A percentile compares a stretch with the other conserved stretches of the same genome.
Evolutionary conservation across 768 basidiomycete species (phyloP).

Genomic region (Hortiboletus flavorubellus): DNA sequence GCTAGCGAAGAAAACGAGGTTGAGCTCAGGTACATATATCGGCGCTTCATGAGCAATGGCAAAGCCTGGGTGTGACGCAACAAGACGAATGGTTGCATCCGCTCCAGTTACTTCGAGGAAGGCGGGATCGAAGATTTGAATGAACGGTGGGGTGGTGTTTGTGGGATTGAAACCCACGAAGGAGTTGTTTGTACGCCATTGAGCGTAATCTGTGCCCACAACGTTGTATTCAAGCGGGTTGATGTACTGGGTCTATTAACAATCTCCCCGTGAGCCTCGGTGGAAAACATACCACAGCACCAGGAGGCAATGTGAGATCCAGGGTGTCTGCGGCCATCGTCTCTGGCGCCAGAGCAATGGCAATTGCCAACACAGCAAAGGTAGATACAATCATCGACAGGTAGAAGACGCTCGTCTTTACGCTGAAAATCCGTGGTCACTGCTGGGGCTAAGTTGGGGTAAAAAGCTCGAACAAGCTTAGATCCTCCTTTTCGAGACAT

Average conservation of each 20-base stretch:
- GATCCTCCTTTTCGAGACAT: too few relatives aligned
- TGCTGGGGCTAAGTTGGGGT: too few relatives aligned
- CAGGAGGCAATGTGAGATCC: constrained; percentile 13
- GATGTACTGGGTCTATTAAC: constrained; percentile 38
- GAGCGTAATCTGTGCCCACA: constrained; percentile 40
- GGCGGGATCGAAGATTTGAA: constrained; percentile 51
- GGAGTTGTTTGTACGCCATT: constrained; percentile 36
- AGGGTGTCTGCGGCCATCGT: neutral
- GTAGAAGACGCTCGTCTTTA: neutral
- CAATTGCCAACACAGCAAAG: neutral
- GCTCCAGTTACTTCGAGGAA: constrained; percentile 61
- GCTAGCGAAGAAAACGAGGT: constrained; percentile 71
- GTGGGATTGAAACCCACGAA: constrained; percentile 57
- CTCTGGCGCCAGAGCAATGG: neutral
- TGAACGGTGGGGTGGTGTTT: constrained; percentile 53
- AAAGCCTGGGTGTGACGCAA: constrained; percentile 59
- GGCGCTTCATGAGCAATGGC: constrained; percentile 82
- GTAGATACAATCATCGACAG: constrained; percentile 3
- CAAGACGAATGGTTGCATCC: constrained; percentile 52
- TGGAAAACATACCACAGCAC: constrained; percentile 17
- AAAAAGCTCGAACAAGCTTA: too few relatives aligned
- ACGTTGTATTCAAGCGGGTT: constrained; percentile 52
- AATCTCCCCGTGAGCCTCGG: neutral
- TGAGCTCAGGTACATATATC: constrained; percentile 60
- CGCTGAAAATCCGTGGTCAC: too few relatives aligned